phyloP scores from a whole-genome alignment of 495 filamentous ascomycete genomes.

The Tetracladium setigerum region DNA sequence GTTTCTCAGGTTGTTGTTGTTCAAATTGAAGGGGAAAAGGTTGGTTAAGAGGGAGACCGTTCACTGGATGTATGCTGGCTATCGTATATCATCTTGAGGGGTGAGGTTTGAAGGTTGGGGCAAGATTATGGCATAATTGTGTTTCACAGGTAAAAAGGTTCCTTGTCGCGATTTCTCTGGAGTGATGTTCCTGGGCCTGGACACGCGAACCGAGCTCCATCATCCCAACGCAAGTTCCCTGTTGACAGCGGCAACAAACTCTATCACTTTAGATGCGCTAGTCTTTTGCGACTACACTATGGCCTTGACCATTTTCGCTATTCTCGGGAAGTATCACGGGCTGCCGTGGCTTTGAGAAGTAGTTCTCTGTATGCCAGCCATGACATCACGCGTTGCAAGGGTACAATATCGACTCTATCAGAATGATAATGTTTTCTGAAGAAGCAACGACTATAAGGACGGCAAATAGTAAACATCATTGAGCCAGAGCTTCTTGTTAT shows the following conservation, averaged over 20 bases:
- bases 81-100: slow-evolving; percentile 12
- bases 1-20: no score
- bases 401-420: background rate
- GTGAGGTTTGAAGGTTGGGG: slow-evolving; percentile 2
- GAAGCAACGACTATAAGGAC: no score
- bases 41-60: background rate
- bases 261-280: no score
- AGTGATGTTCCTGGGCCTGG: background rate
- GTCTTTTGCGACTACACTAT: no score
- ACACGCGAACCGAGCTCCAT: background rate
- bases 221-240: background rate
- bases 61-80: background rate
- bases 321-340: no score
- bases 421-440: no score
- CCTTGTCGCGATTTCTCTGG: slow-evolving; percentile 4
- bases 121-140: slow-evolving; percentile 11
- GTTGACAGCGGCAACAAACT: no score
- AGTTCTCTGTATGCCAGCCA: background rate
- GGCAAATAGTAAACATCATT: no score
- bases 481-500: no score
- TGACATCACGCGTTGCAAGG: slow-evolving; percentile 6
- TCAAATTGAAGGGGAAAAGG: background rate
- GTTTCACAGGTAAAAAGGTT: slow-evolving; percentile 2
- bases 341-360: no score
- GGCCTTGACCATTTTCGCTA: no score